Percentiles rank a stretch among this genome's conserved stretches.
phyloP scores from a whole-genome alignment of 805 yeast species.

The Zygosaccharomyces lentus region DNA sequence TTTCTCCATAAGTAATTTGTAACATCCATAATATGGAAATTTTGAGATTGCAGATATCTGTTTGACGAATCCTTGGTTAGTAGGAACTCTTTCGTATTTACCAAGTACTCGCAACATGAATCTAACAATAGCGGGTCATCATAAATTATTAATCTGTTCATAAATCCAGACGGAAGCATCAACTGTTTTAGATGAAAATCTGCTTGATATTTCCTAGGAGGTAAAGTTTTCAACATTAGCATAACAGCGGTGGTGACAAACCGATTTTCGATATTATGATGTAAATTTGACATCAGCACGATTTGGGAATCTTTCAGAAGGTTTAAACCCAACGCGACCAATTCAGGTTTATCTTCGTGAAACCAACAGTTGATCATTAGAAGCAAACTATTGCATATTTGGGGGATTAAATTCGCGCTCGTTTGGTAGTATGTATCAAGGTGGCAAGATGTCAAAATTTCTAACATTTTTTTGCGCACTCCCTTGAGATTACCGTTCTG shows the following conservation, averaged over 20 bases:
- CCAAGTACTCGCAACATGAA: conserved; percentile 23
- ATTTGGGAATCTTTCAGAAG: conserved; percentile 17
- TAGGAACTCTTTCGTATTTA: conserved; percentile 14
- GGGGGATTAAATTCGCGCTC: conserved; percentile 8
- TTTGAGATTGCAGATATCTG: conserved; percentile 21
- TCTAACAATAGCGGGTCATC: conserved; percentile 27
- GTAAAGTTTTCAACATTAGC: conserved; percentile 9
- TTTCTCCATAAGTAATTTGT: conserved; percentile 34
- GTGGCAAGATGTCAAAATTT: conserved; percentile 19
- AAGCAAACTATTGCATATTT: conserved; percentile 12
- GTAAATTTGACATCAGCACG: conserved; percentile 12
- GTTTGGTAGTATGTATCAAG: conserved; percentile 9
- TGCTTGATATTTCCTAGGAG: conserved; percentile 1
- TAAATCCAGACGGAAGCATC: conserved; percentile 14
- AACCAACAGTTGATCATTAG: conserved; percentile 18
- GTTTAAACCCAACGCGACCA: conserved; percentile 6
- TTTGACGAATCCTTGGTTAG: conserved; percentile 14
- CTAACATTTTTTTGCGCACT: conserved; percentile 12
- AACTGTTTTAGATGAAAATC: conserved; percentile 12
- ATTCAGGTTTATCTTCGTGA: background rate
- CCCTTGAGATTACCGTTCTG: background rate
- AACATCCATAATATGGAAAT: conserved; percentile 26
- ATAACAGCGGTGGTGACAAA: conserved; percentile 10
- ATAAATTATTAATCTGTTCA: conserved; percentile 18
- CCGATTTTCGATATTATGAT: conserved; percentile 18